A percentile compares a stretch with the other conserved stretches of the same genome.
phyloP scores from a whole-genome alignment of 306 rosid species.

The Rosa multiflora region DNA sequence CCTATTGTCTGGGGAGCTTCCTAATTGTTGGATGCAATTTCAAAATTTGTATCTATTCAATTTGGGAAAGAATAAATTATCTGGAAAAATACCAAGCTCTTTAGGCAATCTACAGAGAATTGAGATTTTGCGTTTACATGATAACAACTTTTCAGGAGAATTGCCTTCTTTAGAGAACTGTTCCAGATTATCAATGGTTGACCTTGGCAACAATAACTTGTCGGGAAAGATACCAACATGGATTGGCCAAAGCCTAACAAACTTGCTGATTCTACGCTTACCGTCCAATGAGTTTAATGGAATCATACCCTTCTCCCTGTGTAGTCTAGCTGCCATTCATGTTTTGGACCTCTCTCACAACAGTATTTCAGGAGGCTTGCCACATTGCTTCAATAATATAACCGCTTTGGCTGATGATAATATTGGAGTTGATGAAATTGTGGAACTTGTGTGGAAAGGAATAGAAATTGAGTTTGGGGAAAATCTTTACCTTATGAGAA shows the following conservation, averaged over 20 bases:
- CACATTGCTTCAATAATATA: not conserved
- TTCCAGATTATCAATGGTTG: not conserved
- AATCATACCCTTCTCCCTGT: not conserved
- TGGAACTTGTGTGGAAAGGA: not conserved
- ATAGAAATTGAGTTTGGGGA: not conserved
- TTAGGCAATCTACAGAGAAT: not conserved
- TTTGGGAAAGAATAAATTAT: not conserved
- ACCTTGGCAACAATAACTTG: conserved; percentile 1
- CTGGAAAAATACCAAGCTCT: conserved; percentile 6
- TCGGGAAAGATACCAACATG: conserved; percentile 22
- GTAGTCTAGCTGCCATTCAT: not conserved
- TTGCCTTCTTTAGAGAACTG: conserved; percentile 27
- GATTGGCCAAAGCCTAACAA: conserved; percentile 14
- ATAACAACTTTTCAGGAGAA: conserved; percentile 23
- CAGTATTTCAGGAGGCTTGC: not conserved
- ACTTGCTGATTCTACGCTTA: conserved; percentile 8
- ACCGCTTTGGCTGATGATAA: not conserved
- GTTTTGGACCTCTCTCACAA: not conserved
- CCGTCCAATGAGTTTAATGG: conserved; percentile 5
- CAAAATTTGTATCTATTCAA: too few relatives aligned
- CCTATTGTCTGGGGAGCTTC: not conserved
- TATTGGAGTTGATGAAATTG: too few relatives aligned
- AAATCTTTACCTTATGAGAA: not conserved
- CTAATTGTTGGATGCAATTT: not conserved
- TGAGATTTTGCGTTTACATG: not conserved